Conservation (phyloP, 129 eudicot species). For the Lactuca sativa region DNA sequence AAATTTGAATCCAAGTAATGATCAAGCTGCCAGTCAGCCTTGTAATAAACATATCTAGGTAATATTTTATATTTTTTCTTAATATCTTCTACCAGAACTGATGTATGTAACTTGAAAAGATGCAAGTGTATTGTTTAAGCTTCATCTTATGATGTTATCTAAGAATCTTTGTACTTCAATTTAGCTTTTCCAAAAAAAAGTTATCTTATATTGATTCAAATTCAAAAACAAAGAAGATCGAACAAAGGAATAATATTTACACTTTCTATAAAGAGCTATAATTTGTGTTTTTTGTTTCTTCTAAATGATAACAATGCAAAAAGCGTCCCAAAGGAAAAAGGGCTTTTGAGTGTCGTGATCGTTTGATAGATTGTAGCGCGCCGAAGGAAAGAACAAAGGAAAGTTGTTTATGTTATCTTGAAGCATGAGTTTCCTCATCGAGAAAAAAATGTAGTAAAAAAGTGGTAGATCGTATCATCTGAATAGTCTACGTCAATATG, state of each 20-base stretch:
- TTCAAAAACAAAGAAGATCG: slow-evolving; percentile 38
- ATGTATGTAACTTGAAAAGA: slow-evolving; percentile 1
- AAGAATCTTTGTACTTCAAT: slow-evolving; percentile 30
- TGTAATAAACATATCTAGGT: background rate
- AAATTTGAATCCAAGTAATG: too few species aligned
- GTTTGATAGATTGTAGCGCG: slow-evolving; percentile 25
- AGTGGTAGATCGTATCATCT: too few species aligned
- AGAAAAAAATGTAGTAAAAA: background rate
- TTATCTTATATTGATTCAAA: slow-evolving; percentile 26
- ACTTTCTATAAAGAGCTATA: slow-evolving; percentile 31
- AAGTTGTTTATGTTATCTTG: slow-evolving; percentile 25
- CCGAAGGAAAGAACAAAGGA: slow-evolving; percentile 34
- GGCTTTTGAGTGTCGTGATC: slow-evolving; percentile 19
- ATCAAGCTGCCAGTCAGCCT: too few species aligned
- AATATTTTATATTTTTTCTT: too few species aligned
- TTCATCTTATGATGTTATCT: slow-evolving; percentile 13
- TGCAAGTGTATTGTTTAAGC: slow-evolving; percentile 16
- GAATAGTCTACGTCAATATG: too few species aligned
- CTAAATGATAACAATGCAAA: slow-evolving; percentile 23
- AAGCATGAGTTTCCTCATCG: slow-evolving; percentile 3
- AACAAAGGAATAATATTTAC: slow-evolving; percentile 35
- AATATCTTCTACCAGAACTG: background rate
- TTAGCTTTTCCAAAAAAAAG: slow-evolving; percentile 27
- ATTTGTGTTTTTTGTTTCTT: slow-evolving; percentile 24
- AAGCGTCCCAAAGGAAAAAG: slow-evolving; percentile 24